Evolutionary conservation across 208 protist genomes (phyloP), one percentile per base, ranked within the genome.

Genomic region (Trichomonas gallinae): DNA sequence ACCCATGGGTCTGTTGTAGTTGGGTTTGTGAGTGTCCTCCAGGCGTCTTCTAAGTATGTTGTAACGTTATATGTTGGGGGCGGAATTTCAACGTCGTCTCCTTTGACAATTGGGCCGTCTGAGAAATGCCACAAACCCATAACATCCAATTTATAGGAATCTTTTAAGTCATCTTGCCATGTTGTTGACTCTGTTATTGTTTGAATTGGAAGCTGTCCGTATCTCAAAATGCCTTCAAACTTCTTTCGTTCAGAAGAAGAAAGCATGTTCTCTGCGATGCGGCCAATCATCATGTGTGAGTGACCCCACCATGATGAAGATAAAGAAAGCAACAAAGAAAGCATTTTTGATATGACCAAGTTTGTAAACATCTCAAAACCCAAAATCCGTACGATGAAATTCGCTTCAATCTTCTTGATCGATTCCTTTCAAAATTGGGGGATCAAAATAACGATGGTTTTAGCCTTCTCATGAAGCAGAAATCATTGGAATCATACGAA

Each of bases 151-250:
- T 46, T 89, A 15, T 26, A 8, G 0, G 42, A 17, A 26, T 51
- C 44, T 93, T 93, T 93, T 11, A 93, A 21, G 87, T 93, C 44
- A 93, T 93, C 87, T 58, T 93, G 87, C 87, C 87, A 93, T 23
- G 87, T 51, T 48, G 87, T 44, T 48, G 13, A 0, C 21, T 34
- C 15, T 38, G 44, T 26, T 34, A 93, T 51, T 34, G 11, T 51
- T 6, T 34, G 44, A 17, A 26, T 48, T 93, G 40, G 15, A 21
- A 51, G 40, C 38, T 42, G 17, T 51, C 87, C 87, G 38, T 51
- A 93, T 17, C 45, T 93, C 0, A 93, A 34, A 48, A 93, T 38
- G 42, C 31, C 17, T 51, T 93, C 87, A 6, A 93, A 26, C 17
- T 51, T 48, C 26, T 93, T 51, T 8, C 34, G 45, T n/a, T 93